A percentile compares a stretch with the other conserved stretches of the same genome.
Evolutionary conservation across 192 early-diverging fungal genomes (phyloP).

Genomic region (Coemansia sp.): DNA sequence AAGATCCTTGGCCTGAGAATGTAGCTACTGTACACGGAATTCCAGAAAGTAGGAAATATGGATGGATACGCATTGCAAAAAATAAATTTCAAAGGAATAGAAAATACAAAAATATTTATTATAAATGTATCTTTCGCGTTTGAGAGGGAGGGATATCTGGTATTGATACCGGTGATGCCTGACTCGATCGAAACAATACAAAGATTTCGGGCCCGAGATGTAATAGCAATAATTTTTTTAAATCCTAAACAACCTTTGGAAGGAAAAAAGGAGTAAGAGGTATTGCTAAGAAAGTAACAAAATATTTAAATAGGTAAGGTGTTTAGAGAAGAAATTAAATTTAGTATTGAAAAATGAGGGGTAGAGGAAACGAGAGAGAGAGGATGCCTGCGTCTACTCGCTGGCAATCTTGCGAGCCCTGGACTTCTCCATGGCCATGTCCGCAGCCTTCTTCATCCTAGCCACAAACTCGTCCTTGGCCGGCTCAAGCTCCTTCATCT

Average conservation of each 20-base stretch:
- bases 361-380: background rate
- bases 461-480: constrained; percentile 34
- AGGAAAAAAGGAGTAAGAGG: no score
- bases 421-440: constrained; percentile 46
- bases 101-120: background rate
- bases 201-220: no score
- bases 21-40: no score
- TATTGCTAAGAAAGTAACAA: background rate
- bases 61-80: no score
- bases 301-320: background rate
- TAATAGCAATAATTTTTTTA: no score
- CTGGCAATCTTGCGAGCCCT: constrained; percentile 22
- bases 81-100: background rate
- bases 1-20: no score
- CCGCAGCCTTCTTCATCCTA: constrained; percentile 38
- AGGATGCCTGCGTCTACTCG: background rate
- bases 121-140: no score
- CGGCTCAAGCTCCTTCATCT: constrained; percentile 19
- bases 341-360: background rate
- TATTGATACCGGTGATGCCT: no score
- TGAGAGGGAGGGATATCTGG: no score
- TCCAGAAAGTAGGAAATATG: no score
- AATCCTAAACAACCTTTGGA: no score
- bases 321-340: background rate
- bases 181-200: no score